Conservation (phyloP, 2,329 filamentous ascomycete species). For the Alternaria arbusti region DNA sequence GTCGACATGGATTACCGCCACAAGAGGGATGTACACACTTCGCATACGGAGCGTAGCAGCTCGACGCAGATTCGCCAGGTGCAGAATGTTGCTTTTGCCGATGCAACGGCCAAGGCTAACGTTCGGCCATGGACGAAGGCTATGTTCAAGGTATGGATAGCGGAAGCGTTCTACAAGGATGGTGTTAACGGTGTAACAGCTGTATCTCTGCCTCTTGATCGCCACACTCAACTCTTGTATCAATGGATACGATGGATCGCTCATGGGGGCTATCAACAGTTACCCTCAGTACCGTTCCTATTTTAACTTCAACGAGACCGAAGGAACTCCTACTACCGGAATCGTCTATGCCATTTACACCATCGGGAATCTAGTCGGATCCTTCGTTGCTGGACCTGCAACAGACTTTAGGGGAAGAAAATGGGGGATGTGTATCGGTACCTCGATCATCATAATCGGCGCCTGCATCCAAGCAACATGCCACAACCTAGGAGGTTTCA, state of each 20-base stretch:
- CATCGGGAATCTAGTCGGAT: conserved; percentile 54
- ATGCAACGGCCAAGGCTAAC: conserved; percentile 54
- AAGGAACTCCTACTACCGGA: conserved; percentile 53
- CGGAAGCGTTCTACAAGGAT: conserved; percentile 23
- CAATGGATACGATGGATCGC: conserved; percentile 58
- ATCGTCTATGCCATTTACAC: conserved; percentile 59
- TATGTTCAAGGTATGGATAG: conserved; percentile 48
- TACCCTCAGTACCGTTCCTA: conserved; percentile 54
- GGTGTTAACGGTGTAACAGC: conserved; percentile 26
- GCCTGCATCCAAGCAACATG: conserved; percentile 59
- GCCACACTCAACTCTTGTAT: conserved; percentile 55
- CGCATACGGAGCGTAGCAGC: conserved; percentile 27
- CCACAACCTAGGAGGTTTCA: conserved; percentile 58
- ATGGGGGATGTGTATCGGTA: conserved; percentile 63
- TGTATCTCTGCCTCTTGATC: conserved; percentile 51
- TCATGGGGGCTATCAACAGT: conserved; percentile 59
- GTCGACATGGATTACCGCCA: conserved; percentile 16
- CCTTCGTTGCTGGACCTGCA: conserved; percentile 53
- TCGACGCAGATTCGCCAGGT: conserved; percentile 36
- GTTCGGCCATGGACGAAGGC: conserved; percentile 49
- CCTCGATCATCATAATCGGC: conserved; percentile 59
- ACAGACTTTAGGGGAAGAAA: conserved; percentile 51
- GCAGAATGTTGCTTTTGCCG: conserved; percentile 55
- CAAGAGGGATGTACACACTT: conserved; percentile 21
- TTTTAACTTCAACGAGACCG: conserved; percentile 49